Base-by-base conservation (phyloP, 2,329 filamentous ascomycete species). In the Pseudogymnoascus sp. region DNA sequence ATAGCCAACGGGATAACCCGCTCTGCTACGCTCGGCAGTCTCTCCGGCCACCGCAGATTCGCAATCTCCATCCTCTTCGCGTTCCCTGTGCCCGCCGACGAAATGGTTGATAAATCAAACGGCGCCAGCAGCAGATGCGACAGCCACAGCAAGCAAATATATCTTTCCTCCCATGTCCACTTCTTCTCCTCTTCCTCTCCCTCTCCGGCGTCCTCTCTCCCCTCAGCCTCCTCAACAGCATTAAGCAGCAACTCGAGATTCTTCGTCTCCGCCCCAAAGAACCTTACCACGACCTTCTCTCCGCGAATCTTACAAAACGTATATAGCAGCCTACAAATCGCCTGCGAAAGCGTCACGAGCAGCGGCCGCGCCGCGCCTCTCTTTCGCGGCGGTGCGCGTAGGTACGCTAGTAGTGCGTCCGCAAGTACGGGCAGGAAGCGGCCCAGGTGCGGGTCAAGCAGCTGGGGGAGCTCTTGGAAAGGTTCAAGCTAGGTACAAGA, bases 381-480 rank as follows among this genome's bases (percentile, higher is more conserved):
- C 74, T 76, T 66, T 11, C 23, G 33, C 8, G 33, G 59, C n/a
- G 59, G 59, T 77, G 78, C 76, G 67, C 78, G 78, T 8, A 92
- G 77, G 70, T 85, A 86, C 62, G 85, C 83, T 19, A 96, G 78
- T 70, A 93, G 96, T 17, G 90, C 88, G 70, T 87, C 82, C 26
- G 91, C 86, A 36, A 97, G 80, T 42, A 84, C 78, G 23, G 90
- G 88, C 60, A 97, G 80, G 75, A 96, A 86, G 67, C 78, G 82
- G 61, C 89, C 86, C 44, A 99, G 81, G 74, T 93, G 84, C 9
- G 91, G 85, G 76, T 99, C 95, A 26, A 99, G 83, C 40, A 97
- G 82, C 74, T 99, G 95, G 17, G 95, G 95, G 68, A 96, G 88
- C 79, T 97, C 93, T 80, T 97, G 93, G 69, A 97, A 99, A 1